Evolutionary conservation across 257 asterid species (phyloP).

Genomic region (Handroanthus guayacan): DNA sequence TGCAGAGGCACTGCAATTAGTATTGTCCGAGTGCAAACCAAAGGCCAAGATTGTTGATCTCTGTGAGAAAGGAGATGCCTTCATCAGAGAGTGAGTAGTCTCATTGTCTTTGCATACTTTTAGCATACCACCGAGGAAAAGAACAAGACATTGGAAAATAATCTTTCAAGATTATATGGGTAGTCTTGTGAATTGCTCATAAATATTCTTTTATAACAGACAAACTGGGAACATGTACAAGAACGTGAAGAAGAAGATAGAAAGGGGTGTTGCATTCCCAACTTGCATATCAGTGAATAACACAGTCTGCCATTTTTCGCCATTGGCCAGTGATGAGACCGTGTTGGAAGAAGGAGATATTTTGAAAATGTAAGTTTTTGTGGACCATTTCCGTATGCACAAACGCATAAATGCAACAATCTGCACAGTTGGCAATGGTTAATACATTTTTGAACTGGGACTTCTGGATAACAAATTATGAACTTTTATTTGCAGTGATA

Average conservation of each 20-base stretch:
- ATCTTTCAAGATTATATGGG: not conserved
- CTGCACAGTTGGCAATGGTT: not conserved
- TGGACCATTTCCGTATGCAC: not conserved
- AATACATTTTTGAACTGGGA: not conserved
- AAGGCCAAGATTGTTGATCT: slow-evolving; percentile 72
- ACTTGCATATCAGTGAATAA: slow-evolving; percentile 85
- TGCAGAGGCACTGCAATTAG: slow-evolving; percentile 89
- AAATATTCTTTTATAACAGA: slow-evolving; percentile 37
- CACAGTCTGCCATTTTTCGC: slow-evolving; percentile 83
- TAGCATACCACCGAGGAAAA: not conserved
- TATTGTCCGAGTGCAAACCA: slow-evolving; percentile 72
- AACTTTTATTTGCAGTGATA: slow-evolving; percentile 61
- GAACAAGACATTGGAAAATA: not conserved
- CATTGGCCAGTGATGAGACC: slow-evolving; percentile 74
- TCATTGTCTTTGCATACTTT: not conserved
- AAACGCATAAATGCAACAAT: not conserved
- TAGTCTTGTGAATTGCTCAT: not conserved
- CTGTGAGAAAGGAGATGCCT: slow-evolving; percentile 83
- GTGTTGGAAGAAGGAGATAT: slow-evolving; percentile 73
- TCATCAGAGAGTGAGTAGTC: slow-evolving; percentile 67
- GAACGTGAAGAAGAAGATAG: slow-evolving; percentile 91
- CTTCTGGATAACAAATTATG: not conserved
- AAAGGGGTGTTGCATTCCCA: slow-evolving; percentile 90
- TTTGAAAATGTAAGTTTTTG: slow-evolving; percentile 68
- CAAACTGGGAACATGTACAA: slow-evolving; percentile 87